Conservation (phyloP, 345 rosid genomes). For the Jatropha curcas region DNA sequence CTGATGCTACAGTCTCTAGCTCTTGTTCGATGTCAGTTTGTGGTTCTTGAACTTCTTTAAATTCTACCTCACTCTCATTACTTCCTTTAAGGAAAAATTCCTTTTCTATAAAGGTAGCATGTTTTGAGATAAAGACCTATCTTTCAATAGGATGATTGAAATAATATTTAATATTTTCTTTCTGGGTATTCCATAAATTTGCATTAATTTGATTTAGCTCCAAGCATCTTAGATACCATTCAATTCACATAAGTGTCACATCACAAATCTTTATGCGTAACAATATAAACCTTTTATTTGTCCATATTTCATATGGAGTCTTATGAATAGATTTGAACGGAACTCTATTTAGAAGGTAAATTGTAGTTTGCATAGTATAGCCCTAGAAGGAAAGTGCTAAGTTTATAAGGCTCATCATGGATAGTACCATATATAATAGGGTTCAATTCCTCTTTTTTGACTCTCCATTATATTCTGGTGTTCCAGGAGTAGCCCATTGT, state of each 20-base stretch:
- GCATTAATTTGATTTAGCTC: not conserved
- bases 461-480: no score
- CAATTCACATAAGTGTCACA: not conserved
- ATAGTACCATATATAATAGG: not conserved
- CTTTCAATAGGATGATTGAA: not conserved
- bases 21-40: not conserved
- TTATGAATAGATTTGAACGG: no score
- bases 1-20: not conserved
- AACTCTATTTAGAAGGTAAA: no score
- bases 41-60: not conserved
- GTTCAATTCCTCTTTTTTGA: no score
- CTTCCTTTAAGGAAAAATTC: not conserved
- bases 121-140: not conserved
- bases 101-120: not conserved
- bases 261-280: not conserved
- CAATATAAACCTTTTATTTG: no score
- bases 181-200: not conserved
- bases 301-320: no score
- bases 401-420: not conserved
- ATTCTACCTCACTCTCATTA: not conserved
- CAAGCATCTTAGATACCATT: not conserved
- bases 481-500: no score
- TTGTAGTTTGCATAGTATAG: not conserved
- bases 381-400: not conserved
- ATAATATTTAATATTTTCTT: not conserved